phyloP scores from a whole-genome alignment of 164 flowering plant genomes.

The Sextonia rubra region DNA sequence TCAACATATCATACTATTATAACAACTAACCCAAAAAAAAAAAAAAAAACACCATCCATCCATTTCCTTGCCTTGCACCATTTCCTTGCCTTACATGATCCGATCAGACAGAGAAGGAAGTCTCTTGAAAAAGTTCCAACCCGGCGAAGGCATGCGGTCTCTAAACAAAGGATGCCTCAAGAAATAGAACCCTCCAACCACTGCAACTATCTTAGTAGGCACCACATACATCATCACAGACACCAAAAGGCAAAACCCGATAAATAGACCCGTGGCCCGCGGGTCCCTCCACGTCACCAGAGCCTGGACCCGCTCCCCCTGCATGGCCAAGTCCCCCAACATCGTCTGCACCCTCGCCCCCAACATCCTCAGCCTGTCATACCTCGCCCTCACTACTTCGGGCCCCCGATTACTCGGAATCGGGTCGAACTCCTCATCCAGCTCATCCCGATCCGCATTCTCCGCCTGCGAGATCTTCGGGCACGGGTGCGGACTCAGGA shows the following conservation, averaged over 20 bases:
- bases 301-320: constrained; percentile 74
- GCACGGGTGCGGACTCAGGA: constrained; percentile 33
- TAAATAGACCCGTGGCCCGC: constrained; percentile 76
- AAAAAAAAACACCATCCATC: too few relatives aligned
- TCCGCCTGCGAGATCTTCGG: constrained; percentile 56
- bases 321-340: constrained; percentile 78
- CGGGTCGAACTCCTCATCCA: constrained; percentile 84
- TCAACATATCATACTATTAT: too few relatives aligned
- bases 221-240: constrained; percentile 62
- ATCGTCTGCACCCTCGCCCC: constrained; percentile 68
- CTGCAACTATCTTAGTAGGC: constrained; percentile 77
- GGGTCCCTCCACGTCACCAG: constrained; percentile 92
- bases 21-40: too few relatives aligned
- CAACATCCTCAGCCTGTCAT: constrained; percentile 57
- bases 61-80: too few relatives aligned
- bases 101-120: constrained; percentile 71
- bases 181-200: constrained; percentile 76
- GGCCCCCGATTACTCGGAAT: constrained; percentile 48
- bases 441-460: constrained; percentile 55
- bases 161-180: constrained; percentile 83
- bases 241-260: constrained; percentile 50
- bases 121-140: constrained; percentile 69
- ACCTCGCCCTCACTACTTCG: constrained; percentile 53
- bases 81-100: constrained; percentile 30
- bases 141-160: constrained; percentile 73